Evolutionary conservation across 2,329 filamentous ascomycete species (phyloP).

Genomic region (Fusarium hostae): DNA sequence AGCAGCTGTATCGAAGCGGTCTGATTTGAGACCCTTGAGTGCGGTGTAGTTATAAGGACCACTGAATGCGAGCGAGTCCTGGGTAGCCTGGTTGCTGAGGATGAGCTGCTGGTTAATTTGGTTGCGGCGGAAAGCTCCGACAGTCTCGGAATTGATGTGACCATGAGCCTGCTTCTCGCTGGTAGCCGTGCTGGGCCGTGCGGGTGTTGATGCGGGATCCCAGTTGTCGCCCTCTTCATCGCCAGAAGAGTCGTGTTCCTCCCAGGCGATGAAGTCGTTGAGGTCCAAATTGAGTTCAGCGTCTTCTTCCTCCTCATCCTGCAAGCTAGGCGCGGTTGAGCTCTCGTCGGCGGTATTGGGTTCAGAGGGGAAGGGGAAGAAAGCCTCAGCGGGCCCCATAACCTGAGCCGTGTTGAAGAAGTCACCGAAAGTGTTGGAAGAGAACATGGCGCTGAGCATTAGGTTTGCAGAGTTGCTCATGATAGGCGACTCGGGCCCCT

Average conservation of each 20-base stretch:
- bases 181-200: constrained; percentile 59
- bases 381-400: constrained; percentile 79
- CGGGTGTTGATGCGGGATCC: constrained; percentile 64
- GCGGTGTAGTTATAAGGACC: constrained; percentile 69
- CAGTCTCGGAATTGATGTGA: constrained; percentile 72
- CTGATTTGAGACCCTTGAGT: constrained; percentile 71
- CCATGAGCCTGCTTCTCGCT: constrained; percentile 63
- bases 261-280: constrained; percentile 78
- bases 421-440: constrained; percentile 65
- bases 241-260: constrained; percentile 67
- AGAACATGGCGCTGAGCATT: constrained; percentile 80
- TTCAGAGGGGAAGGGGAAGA: constrained; percentile 75
- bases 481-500: constrained; percentile 63
- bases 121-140: constrained; percentile 81
- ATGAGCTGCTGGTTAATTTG: constrained; percentile 72
- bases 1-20: constrained; percentile 72
- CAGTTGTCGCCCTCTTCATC: constrained; percentile 66
- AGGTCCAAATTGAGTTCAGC: constrained; percentile 73
- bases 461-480: constrained; percentile 76
- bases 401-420: constrained; percentile 71
- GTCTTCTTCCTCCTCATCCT: constrained; percentile 70
- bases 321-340: constrained; percentile 49
- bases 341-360: constrained; percentile 64
- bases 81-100: constrained; percentile 68
- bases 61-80: constrained; percentile 71